Percentiles rank a stretch among this genome's conserved stretches.
These are phyloP conservation scores for Tylopilus rubrobrunneus DNA, from an alignment of 768 basidiomycete species.

Conservation along the genomic window DNA sequence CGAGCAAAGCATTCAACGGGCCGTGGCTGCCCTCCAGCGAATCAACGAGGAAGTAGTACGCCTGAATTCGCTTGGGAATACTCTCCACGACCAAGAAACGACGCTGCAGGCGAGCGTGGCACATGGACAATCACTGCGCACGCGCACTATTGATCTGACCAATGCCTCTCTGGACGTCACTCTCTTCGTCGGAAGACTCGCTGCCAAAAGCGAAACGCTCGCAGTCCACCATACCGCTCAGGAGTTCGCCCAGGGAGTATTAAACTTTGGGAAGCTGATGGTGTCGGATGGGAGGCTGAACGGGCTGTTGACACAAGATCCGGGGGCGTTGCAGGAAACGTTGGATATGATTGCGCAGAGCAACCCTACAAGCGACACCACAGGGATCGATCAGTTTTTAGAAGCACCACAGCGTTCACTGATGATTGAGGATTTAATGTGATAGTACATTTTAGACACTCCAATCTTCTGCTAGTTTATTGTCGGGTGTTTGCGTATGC, in stretches of 20 bases:
- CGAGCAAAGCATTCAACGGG: slow-evolving; percentile 10
- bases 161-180: slow-evolving; percentile 15
- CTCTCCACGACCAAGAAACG: slow-evolving; percentile 1
- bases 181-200: slow-evolving; percentile 11
- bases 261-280: slow-evolving; percentile 12
- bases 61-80: slow-evolving; percentile 4
- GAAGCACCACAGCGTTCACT: background rate
- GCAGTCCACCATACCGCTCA: slow-evolving; percentile 8
- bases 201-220: slow-evolving; percentile 14
- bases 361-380: background rate
- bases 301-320: slow-evolving; percentile 4
- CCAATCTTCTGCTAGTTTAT: too few relatives aligned
- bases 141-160: slow-evolving; percentile 13
- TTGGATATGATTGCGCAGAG: slow-evolving; percentile 10
- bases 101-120: slow-evolving; percentile 7
- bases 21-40: background rate
- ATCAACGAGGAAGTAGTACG: slow-evolving; percentile 1
- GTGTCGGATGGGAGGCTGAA: slow-evolving; percentile 1
- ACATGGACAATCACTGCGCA: slow-evolving; percentile 8
- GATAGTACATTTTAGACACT: too few relatives aligned
- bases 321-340: slow-evolving; percentile 5
- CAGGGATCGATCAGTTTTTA: background rate
- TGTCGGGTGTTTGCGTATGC: too few relatives aligned
- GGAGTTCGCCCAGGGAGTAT: slow-evolving; percentile 6
- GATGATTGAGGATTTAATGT: slow-evolving; percentile 10